A percentile compares a stretch with the other conserved stretches of the same genome.
Evolutionary conservation across 208 protist species (phyloP).

Genomic region (Crithidia thermophila): DNA sequence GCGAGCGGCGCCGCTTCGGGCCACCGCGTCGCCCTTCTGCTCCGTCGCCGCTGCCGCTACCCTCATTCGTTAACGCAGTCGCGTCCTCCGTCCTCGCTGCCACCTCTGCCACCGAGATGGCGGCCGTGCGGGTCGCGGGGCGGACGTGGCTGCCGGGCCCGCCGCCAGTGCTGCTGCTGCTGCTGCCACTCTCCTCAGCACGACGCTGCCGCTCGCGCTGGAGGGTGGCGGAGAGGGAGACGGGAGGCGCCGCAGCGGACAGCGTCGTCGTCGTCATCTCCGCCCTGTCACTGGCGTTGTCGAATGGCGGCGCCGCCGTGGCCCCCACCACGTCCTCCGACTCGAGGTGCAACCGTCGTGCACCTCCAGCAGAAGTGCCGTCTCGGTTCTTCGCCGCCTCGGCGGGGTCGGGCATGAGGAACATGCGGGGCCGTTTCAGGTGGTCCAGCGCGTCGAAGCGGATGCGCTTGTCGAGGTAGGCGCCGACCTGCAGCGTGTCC

Average conservation of each 20-base stretch:
- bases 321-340: conserved; percentile 45
- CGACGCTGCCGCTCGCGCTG: conserved; percentile 22
- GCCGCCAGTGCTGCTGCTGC: not conserved
- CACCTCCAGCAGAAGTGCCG: not conserved
- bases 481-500: conserved; percentile 61
- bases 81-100: not conserved
- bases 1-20: conserved; percentile 8
- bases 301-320: not conserved
- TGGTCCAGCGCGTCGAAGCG: conserved; percentile 52
- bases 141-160: not conserved
- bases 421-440: conserved; percentile 54
- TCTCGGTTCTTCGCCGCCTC: not conserved
- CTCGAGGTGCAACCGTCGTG: conserved; percentile 38
- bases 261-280: not conserved
- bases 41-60: not conserved
- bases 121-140: not conserved
- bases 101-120: too few relatives aligned
- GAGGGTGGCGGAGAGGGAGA: conserved; percentile 24
- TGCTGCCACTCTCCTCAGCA: conserved; percentile 8
- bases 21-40: not conserved
- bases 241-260: not conserved
- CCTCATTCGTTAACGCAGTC: too few relatives aligned
- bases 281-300: not conserved
- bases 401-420: conserved; percentile 23
- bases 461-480: conserved; percentile 44